These are phyloP conservation scores for Polygonum maritimum DNA, from an alignment of 148 eudicot genomes.

Conservation along the genomic window DNA sequence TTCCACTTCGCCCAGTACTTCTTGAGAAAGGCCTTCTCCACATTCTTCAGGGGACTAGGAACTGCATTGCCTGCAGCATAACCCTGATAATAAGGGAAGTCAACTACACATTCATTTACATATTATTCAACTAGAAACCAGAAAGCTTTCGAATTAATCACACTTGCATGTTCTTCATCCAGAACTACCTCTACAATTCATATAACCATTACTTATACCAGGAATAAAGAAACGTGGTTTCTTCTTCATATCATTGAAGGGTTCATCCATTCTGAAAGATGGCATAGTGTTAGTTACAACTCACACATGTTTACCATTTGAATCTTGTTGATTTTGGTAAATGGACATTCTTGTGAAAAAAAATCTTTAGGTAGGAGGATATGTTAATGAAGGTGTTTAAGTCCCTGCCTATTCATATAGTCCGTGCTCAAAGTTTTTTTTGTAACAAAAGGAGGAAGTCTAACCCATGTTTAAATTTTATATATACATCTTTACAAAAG, in stretches of 20 bases:
- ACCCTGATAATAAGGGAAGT: slow-evolving; percentile 37
- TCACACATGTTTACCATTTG: not conserved
- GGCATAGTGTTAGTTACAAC: not conserved
- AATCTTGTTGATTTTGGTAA: not conserved
- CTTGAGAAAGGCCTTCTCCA: slow-evolving; percentile 78
- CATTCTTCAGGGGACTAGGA: slow-evolving; percentile 87
- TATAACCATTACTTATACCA: not conserved
- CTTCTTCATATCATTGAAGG: not conserved
- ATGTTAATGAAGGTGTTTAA: not conserved
- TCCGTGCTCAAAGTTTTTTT: not conserved
- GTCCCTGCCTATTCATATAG: not conserved
- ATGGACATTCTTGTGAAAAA: not conserved
- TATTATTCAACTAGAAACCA: slow-evolving; percentile 1
- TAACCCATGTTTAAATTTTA: not conserved
- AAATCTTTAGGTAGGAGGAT: not conserved
- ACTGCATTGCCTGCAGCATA: slow-evolving; percentile 89
- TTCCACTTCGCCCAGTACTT: slow-evolving; percentile 97
- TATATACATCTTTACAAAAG: not conserved
- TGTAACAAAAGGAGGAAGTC: not conserved
- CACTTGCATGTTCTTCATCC: not conserved
- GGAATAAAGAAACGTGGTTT: not conserved
- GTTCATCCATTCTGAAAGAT: not conserved
- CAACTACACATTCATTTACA: not conserved
- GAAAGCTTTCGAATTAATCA: not conserved
- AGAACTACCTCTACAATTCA: not conserved